Percentiles rank a stretch among this genome's conserved stretches.
Evolutionary conservation across 345 rosid species (phyloP).

Genomic region (Brassica carinata): DNA sequence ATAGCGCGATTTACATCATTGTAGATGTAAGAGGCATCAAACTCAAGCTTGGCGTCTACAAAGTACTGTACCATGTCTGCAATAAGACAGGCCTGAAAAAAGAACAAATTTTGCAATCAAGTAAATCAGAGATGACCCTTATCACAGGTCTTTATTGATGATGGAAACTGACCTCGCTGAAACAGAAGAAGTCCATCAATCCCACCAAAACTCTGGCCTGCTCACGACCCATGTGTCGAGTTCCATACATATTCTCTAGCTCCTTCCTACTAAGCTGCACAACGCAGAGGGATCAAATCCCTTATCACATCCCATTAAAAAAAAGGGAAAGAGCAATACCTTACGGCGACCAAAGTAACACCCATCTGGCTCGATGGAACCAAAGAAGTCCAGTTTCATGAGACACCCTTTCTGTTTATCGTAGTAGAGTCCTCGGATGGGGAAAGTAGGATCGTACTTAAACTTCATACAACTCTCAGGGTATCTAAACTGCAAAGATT

Average conservation of each 20-base stretch:
- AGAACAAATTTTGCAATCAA: not conserved
- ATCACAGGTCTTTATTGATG: not conserved
- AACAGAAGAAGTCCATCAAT: conserved; percentile 98
- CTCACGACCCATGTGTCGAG: conserved; percentile 88
- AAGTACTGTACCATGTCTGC: conserved; percentile 93
- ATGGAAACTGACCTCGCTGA: conserved; percentile 73
- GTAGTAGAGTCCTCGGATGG: conserved; percentile 86
- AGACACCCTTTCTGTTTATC: conserved; percentile 87
- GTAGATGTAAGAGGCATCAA: conserved; percentile 91
- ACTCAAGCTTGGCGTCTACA: conserved; percentile 92
- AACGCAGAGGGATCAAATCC: not conserved
- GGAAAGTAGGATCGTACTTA: conserved; percentile 81
- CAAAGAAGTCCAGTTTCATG: conserved; percentile 94
- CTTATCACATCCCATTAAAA: not conserved
- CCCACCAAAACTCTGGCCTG: conserved; percentile 91
- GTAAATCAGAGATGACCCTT: not conserved
- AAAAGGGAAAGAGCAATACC: conserved; percentile 45
- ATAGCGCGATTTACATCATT: conserved; percentile 91
- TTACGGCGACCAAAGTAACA: conserved; percentile 91
- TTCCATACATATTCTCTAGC: conserved; percentile 71
- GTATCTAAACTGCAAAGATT: conserved; percentile 70
- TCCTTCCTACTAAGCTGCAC: conserved; percentile 73
- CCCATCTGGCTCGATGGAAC: conserved; percentile 94
- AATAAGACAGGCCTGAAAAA: conserved; percentile 79
- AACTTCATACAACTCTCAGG: conserved; percentile 73